Base-by-base conservation (phyloP, 169 alveolate species). In the Plasmodium fragile region DNA sequence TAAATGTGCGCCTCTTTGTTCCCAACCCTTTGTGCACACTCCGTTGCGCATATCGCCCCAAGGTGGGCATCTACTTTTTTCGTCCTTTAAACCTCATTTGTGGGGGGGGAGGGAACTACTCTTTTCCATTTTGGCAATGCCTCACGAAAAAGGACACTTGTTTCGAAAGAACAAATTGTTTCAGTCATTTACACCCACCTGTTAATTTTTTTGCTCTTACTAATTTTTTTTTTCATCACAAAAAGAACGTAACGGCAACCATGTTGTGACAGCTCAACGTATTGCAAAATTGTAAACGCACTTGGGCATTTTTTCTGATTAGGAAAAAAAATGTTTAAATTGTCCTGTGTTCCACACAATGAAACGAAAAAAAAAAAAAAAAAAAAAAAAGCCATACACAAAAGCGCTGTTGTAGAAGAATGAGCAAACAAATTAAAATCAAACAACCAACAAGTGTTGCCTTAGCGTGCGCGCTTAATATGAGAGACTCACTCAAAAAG, bases 221-320 rank as follows among this genome's bases (percentile, higher is more conserved):
- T 18, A 81, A 81, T 53, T 52, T 22, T 81, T 22, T 81, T 52
- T 52, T 36, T 25, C 43, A 5, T 11, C 16, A 34, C 25, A 53
- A 52, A 81, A 79, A 2, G 34, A 45, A 22, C 34, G 41, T 30
- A 52, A 49, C 34, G n/a, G 22, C 55, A 53, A 30, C 18, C 8
- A 52, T n/a, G 8, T 41, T 81, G 55, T 49, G 69, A 81, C 70
- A 53, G 78, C 69, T 49, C 18, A 81, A 81, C 13, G 22, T 30
- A 1, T 81, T 81, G 70, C 32, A 52, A 81, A 52, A 22, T 81
- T 81, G 70, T 28, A 41, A 81, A 81, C 22, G 75, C 39, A 65
- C n/a, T 65, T 65, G 75, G 69, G 2, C 3, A 80, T 18, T 45
- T 45, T 52, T 45, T n/a, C 18, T 36, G 70, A 6, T 16, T 41